Base-by-base conservation (phyloP, 1,139 yeast genomes). In the Hyphopichia pseudoburtonii region DNA sequence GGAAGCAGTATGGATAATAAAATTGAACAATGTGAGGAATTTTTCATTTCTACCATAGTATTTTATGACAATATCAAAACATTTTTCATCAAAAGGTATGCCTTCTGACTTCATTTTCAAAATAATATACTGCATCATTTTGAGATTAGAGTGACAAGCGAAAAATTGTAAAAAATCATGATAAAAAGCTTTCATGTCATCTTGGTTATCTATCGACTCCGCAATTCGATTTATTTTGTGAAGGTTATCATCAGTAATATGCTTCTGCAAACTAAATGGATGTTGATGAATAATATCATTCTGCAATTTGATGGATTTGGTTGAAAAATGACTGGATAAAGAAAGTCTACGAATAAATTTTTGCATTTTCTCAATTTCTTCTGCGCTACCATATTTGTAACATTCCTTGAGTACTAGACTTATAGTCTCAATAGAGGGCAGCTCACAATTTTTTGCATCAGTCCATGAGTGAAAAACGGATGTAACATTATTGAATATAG, bases 401-500 rank as follows among this genome's bases (percentile, higher is more conserved):
- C 61, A 57, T 38, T 68, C 64, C 11, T 56, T 52, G 4, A 66
- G 43, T 17, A 68, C 38, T 15, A 54, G 33, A 1, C 62, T 54
- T 38, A 69, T 47, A 12, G 62, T 51, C 38, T 52, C 51, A 3
- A 64, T 62, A 23, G 56, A 48, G 4, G 70, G 64, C 9, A 48
- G 33, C 9, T 47, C 45, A 33, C 59, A 52, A 27, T 50, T 55
- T 2, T 50, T 40, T 2, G 62, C 46, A 15, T 50, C 46, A 14
- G 50, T 44, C 76, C 76, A 70, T 3, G 48, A 39, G 22, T 57
- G 52, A 33, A 62, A 45, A 4, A 60, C 36, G n/a, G 45, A 47
- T n/a, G 46, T 39, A 12, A 62, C 27, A 32, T 61, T 59, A 24
- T 67, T 71, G 41, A 66, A 67, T 9, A 68, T 38, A 2, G 70